Evolutionary conservation across 192 early-diverging fungal genomes (phyloP), one percentile per base, ranked within the genome.

Genomic region (Coemansia sp.): DNA sequence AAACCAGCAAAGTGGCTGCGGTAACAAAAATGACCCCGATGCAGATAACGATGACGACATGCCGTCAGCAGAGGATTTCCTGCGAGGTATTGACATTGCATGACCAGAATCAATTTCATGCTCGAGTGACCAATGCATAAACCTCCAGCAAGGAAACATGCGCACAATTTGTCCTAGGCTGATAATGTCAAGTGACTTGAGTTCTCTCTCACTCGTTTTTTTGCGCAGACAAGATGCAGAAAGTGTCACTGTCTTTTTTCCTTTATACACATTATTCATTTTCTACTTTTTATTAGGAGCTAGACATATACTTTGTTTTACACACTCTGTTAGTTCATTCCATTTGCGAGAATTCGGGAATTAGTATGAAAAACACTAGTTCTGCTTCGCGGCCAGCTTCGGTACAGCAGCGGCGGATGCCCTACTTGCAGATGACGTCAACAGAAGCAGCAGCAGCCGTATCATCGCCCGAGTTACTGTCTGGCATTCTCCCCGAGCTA

Each of bases 391-490:
- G 15, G 9, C 15, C 50, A 24, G 25, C 9, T 17, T 15, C 50
- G 8, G 9, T 37, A 9, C 50, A 52, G 33, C 25, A 52, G 30
- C 33, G 33, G 27, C 24, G 30, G 50, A 37, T 52, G 27, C 33
- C 50, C n/a, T 37, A 34, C 10, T 37, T 52, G 33, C 50, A 52
- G 33, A 52, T 52, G 50, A 52, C 50, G 50, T 37, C 50, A 11
- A n/a, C 50, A 24, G n/a, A 53, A 19, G 10, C 46, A 48, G 39
- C 53, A 21, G 59, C 62, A 19, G 47, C 64, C 13, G 56, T 65
- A 13, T 73, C 71, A 44, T 56, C 71, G 18, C 71, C 71, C 15
- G 71, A 73, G 53, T 57, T 73, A 22, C 23, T 25, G 33, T 45
- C 71, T 14, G 55, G 51, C 21, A 33, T 66, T 45, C 38, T 72